phyloP scores from a whole-genome alignment of 2,329 filamentous ascomycete genomes.

The Xylariaceae sp. region DNA sequence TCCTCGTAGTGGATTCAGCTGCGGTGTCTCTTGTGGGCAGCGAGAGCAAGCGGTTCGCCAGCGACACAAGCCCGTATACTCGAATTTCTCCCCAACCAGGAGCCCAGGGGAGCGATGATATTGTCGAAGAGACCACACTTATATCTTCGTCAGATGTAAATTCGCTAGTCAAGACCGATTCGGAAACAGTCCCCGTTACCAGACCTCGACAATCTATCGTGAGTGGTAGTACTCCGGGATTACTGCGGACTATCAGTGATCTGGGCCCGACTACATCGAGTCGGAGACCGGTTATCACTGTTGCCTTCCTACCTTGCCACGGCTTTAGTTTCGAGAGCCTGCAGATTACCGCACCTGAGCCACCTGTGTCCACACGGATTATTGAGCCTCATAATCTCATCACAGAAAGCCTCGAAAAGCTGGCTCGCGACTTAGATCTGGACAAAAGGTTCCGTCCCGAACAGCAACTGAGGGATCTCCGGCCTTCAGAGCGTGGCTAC shows the following conservation, averaged over 20 bases:
- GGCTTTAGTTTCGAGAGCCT: slow-evolving; percentile 30
- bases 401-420: slow-evolving; percentile 48
- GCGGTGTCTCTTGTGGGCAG: not conserved
- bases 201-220: slow-evolving; percentile 13
- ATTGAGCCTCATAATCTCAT: slow-evolving; percentile 48
- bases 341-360: slow-evolving; percentile 52
- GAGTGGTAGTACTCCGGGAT: slow-evolving; percentile 13
- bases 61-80: not conserved
- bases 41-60: not conserved
- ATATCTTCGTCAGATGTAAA: slow-evolving; percentile 14
- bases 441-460: slow-evolving; percentile 49
- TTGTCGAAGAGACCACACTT: slow-evolving; percentile 23
- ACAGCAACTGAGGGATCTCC: slow-evolving; percentile 43
- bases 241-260: slow-evolving; percentile 32
- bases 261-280: slow-evolving; percentile 21
- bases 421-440: slow-evolving; percentile 50
- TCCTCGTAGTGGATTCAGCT: not conserved
- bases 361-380: slow-evolving; percentile 39
- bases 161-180: slow-evolving; percentile 21
- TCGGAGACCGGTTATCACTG: slow-evolving; percentile 11
- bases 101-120: slow-evolving; percentile 10
- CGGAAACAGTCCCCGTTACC: slow-evolving; percentile 29
- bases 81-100: not conserved
- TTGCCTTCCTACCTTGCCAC: slow-evolving; percentile 20
- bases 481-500: slow-evolving; percentile 67